Conservation (phyloP, 2,329 filamentous ascomycete genomes). For the Penicillium sp. region DNA sequence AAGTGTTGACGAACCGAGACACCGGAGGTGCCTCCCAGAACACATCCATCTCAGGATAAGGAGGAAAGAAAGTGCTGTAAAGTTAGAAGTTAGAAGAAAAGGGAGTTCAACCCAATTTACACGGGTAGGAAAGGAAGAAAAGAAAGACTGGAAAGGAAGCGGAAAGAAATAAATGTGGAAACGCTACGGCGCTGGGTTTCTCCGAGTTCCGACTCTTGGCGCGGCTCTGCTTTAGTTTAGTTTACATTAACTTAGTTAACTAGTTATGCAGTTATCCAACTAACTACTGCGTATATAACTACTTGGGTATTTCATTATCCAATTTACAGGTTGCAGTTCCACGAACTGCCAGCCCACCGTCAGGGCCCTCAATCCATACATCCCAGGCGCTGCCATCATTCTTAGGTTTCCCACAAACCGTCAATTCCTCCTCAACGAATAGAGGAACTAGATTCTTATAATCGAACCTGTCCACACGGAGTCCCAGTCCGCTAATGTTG, state of each 20-base stretch:
- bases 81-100: slow-evolving; percentile 14
- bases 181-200: slow-evolving; percentile 13
- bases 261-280: too few relatives aligned
- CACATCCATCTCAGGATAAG: slow-evolving; percentile 48
- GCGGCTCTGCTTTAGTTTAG: too few relatives aligned
- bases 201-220: slow-evolving; percentile 18
- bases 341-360: slow-evolving; percentile 60
- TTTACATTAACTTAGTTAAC: too few relatives aligned
- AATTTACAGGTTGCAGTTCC: slow-evolving; percentile 41
- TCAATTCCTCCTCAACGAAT: slow-evolving; percentile 66
- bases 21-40: slow-evolving; percentile 64
- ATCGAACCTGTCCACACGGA: slow-evolving; percentile 53
- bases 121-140: slow-evolving; percentile 8
- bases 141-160: slow-evolving; percentile 14
- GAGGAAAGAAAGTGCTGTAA: slow-evolving; percentile 9
- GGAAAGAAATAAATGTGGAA: slow-evolving; percentile 21
- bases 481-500: slow-evolving; percentile 43
- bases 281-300: too few relatives aligned
- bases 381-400: slow-evolving; percentile 48
- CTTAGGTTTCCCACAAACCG: slow-evolving; percentile 59
- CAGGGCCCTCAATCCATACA: slow-evolving; percentile 60
- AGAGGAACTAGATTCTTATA: slow-evolving; percentile 81
- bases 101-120: slow-evolving; percentile 4
- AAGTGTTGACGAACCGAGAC: slow-evolving; percentile 50
- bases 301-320: too few relatives aligned